A percentile compares a stretch with the other conserved stretches of the same genome.
phyloP scores from a whole-genome alignment of 176 grass and related monocot species.

The Aegilops longissima region DNA sequence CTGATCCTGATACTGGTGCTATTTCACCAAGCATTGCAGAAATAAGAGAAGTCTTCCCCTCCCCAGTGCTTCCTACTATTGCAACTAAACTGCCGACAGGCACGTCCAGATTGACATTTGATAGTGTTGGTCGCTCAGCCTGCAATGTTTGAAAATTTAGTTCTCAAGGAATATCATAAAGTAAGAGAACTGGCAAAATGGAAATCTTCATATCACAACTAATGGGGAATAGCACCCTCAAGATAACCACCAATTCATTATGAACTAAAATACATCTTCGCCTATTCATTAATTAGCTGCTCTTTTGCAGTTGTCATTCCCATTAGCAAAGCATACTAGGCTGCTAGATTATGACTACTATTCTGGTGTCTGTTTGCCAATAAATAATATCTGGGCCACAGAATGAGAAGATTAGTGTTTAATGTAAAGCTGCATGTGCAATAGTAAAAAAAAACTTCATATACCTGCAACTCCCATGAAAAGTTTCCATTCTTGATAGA shows the following conservation, averaged over 20 bases:
- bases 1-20: conserved; percentile 61
- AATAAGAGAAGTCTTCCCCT: conserved; percentile 98
- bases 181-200: conserved; percentile 19
- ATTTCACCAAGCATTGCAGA: conserved; percentile 99
- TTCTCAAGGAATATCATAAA: conserved; percentile 15
- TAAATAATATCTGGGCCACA: neutral
- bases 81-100: conserved; percentile 90
- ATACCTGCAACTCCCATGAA: conserved; percentile 88
- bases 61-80: conserved; percentile 94
- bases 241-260: neutral
- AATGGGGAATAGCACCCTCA: neutral
- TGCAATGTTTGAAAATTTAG: conserved; percentile 36
- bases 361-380: neutral
- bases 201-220: neutral
- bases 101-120: conserved; percentile 95
- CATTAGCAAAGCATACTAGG: neutral
- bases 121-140: conserved; percentile 83
- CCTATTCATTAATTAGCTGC: conserved; percentile 1
- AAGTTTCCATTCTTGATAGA: conserved; percentile 95
- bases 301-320: neutral
- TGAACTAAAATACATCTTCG: neutral
- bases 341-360: neutral
- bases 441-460: neutral
- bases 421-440: neutral
- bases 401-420: neutral